Conservation (phyloP, 768 basidiomycete genomes). For the Leccinum rimulosum region DNA sequence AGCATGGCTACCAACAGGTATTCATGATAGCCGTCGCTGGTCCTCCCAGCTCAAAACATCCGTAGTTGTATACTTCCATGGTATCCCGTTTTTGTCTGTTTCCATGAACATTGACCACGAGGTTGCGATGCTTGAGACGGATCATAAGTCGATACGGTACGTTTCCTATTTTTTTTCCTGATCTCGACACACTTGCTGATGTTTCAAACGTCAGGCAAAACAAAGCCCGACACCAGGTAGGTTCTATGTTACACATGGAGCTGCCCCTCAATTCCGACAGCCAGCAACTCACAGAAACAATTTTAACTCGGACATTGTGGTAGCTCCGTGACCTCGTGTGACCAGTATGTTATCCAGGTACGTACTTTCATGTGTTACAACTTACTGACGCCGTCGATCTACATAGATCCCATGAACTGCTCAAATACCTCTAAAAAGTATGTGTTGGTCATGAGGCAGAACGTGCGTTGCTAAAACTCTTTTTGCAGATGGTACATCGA, state of each 20-base stretch:
- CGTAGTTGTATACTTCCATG: too few species aligned
- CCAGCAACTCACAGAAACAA: constrained; percentile 76
- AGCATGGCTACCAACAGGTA: too few species aligned
- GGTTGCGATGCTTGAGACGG: constrained; percentile 47
- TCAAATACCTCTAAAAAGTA: too few species aligned
- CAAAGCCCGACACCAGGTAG: constrained; percentile 64
- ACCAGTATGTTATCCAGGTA: constrained; percentile 50
- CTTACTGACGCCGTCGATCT: background rate
- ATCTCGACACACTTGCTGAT: constrained; percentile 7
- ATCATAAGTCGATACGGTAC: constrained; percentile 89
- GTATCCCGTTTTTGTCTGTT: constrained; percentile 19
- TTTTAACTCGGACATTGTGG: too few species aligned
- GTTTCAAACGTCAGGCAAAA: constrained; percentile 49
- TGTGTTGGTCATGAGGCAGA: constrained; percentile 46
- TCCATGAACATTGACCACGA: constrained; percentile 36
- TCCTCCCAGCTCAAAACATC: too few species aligned
- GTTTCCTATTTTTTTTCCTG: constrained; percentile 20
- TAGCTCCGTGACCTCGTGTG: constrained; percentile 82
- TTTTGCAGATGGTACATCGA: background rate
- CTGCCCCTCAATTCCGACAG: constrained; percentile 59
- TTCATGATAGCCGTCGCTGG: too few species aligned
- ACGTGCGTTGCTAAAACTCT: constrained; percentile 43
- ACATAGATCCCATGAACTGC: constrained; percentile 68
- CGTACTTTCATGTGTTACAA: background rate
- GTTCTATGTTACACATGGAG: constrained; percentile 68